These are phyloP conservation scores for Xylaria sp. DNA, from an alignment of 2,329 filamentous ascomycete species.

Conservation along the genomic window DNA sequence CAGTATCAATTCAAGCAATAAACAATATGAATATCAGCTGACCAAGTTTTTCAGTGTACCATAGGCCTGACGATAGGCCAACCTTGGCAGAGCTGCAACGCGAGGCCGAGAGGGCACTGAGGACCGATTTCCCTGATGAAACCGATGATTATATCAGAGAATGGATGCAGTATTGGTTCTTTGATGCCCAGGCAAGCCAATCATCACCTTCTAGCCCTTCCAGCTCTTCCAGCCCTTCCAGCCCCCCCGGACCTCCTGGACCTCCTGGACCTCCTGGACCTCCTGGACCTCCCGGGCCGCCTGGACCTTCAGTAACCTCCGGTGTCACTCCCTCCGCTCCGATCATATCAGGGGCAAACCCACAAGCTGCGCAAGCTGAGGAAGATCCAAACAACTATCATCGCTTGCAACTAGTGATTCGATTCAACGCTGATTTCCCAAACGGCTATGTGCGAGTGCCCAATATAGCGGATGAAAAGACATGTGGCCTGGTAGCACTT, in stretches of 20 bases:
- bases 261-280: neutral
- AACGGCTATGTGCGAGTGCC: conserved; percentile 21
- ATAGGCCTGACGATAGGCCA: conserved; percentile 41
- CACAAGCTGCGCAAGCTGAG: neutral
- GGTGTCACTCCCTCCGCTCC: neutral
- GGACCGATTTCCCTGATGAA: conserved; percentile 30
- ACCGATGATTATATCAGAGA: conserved; percentile 29
- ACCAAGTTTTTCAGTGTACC: conserved; percentile 37
- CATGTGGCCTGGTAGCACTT: conserved; percentile 38
- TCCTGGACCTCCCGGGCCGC: neutral
- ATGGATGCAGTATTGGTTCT: conserved; percentile 39
- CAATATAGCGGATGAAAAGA: neutral
- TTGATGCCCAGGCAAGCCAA: conserved; percentile 14
- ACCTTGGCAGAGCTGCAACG: conserved; percentile 33
- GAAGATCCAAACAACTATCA: neutral
- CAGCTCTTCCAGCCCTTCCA: neutral
- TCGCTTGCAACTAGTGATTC: neutral
- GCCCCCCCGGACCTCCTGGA: too few relatives aligned
- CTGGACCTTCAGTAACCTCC: neutral
- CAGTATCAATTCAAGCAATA: neutral
- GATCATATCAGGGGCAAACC: too few relatives aligned
- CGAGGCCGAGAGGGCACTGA: conserved; percentile 27
- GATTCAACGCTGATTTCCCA: conserved; percentile 23
- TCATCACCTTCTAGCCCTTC: neutral
- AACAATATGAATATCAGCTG: conserved; percentile 1